These are phyloP conservation scores for Phytophthora idaei DNA, from an alignment of 352 stramenopile species.

Conservation along the genomic window DNA sequence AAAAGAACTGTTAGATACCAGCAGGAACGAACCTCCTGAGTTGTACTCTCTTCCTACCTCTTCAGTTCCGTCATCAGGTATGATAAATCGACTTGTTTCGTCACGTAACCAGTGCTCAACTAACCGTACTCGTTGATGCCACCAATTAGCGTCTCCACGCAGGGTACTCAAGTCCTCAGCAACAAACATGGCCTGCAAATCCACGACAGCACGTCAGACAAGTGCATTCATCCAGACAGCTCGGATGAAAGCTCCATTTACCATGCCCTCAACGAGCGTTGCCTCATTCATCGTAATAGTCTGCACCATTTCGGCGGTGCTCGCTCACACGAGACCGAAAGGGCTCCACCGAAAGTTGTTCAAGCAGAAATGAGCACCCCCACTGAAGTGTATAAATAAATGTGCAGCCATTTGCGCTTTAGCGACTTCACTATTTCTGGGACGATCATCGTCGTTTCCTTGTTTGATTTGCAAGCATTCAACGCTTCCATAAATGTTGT, in stretches of 20 bases:
- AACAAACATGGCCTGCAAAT: constrained; percentile 50
- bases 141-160: constrained; percentile 59
- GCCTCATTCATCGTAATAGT: constrained; percentile 61
- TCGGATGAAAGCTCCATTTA: constrained; percentile 21
- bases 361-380: not conserved
- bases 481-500: not conserved
- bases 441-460: constrained; percentile 7
- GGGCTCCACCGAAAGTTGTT: too few species aligned
- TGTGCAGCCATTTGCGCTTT: constrained; percentile 5
- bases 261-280: constrained; percentile 55
- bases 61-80: constrained; percentile 75
- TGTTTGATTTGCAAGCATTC: not conserved
- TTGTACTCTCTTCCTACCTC: constrained; percentile 42
- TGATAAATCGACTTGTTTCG: constrained; percentile 54
- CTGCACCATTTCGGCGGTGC: constrained; percentile 48
- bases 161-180: constrained; percentile 51
- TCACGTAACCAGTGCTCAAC: constrained; percentile 78
- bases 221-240: not conserved
- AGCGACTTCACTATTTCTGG: constrained; percentile 31
- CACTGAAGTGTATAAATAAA: constrained; percentile 33
- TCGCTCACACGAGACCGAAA: not conserved
- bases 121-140: constrained; percentile 67
- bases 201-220: constrained; percentile 2
- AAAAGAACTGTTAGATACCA: constrained; percentile 1
- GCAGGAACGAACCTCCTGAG: not conserved